Percentiles rank a stretch among this genome's conserved stretches.
Evolutionary conservation across 352 stramenopile species (phyloP).

Genomic region (Phytopythium boreale): DNA sequence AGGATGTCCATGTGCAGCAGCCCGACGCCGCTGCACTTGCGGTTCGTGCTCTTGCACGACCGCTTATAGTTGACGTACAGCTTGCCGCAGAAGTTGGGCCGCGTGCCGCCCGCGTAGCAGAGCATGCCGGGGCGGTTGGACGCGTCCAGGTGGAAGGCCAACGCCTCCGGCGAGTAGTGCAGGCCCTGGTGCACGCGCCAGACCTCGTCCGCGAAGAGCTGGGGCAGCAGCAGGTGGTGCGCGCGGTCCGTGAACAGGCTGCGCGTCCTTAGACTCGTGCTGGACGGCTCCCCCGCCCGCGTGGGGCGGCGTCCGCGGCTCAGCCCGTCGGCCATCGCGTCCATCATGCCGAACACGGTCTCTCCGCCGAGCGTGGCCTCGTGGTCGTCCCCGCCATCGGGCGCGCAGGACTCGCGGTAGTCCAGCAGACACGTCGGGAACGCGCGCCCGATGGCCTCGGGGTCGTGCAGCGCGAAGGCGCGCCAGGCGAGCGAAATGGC

Average conservation of each 20-base stretch:
- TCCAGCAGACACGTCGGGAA: background rate
- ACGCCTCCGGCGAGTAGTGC: slow-evolving; percentile 20
- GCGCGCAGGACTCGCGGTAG: background rate
- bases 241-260: slow-evolving; percentile 32
- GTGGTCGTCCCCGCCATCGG: background rate
- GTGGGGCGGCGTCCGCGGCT: background rate
- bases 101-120: background rate
- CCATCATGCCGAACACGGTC: slow-evolving; percentile 32
- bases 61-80: slow-evolving; percentile 10
- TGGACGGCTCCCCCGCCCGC: background rate
- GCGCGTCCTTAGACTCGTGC: background rate
- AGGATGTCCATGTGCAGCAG: background rate
- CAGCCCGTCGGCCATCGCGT: slow-evolving; percentile 19
- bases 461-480: slow-evolving; percentile 24
- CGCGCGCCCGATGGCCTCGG: background rate
- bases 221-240: slow-evolving; percentile 34
- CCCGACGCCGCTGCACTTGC: background rate
- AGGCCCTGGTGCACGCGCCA: slow-evolving; percentile 33
- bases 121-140: background rate
- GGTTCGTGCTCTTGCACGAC: background rate
- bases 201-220: slow-evolving; percentile 29
- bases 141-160: background rate
- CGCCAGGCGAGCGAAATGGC: slow-evolving; percentile 27
- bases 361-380: background rate
- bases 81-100: slow-evolving; percentile 9